A percentile compares a stretch with the other conserved stretches of the same genome.
Evolutionary conservation across 257 asterid species (phyloP).

Genomic region (Ilex asprella): DNA sequence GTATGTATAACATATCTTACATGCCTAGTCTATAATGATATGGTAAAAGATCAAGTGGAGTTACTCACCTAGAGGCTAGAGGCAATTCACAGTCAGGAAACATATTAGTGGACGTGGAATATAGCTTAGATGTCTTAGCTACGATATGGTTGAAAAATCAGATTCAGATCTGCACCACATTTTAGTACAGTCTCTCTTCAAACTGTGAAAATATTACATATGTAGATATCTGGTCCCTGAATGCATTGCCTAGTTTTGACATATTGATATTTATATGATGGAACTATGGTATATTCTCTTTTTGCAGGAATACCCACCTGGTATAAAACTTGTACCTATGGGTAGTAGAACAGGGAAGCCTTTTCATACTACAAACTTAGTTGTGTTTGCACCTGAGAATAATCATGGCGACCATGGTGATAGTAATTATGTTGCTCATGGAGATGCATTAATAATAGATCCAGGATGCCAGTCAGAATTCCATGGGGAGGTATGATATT

Average conservation of each 20-base stretch:
- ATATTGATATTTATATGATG: conserved; percentile 1
- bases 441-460: conserved; percentile 87
- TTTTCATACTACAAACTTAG: conserved; percentile 71
- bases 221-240: not conserved
- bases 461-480: conserved; percentile 81
- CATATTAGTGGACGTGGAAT: no score
- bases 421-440: conserved; percentile 45
- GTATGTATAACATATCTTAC: no score
- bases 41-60: no score
- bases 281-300: conserved; percentile 8
- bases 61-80: no score
- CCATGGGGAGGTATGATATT: conserved; percentile 59
- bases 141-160: no score
- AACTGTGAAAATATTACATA: no score
- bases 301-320: conserved; percentile 83
- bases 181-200: no score
- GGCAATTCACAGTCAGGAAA: no score
- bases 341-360: conserved; percentile 83
- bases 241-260: conserved; percentile 3
- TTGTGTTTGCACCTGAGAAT: conserved; percentile 47
- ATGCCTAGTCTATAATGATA: no score
- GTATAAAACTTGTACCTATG: conserved; percentile 78
- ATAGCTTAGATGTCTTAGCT: no score
- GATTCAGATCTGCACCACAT: no score
- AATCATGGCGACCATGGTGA: conserved; percentile 14